A percentile compares a stretch with the other conserved stretches of the same genome.
Conservation (phyloP, 495 filamentous ascomycete genomes). For the Hypoxylon perforatum region DNA sequence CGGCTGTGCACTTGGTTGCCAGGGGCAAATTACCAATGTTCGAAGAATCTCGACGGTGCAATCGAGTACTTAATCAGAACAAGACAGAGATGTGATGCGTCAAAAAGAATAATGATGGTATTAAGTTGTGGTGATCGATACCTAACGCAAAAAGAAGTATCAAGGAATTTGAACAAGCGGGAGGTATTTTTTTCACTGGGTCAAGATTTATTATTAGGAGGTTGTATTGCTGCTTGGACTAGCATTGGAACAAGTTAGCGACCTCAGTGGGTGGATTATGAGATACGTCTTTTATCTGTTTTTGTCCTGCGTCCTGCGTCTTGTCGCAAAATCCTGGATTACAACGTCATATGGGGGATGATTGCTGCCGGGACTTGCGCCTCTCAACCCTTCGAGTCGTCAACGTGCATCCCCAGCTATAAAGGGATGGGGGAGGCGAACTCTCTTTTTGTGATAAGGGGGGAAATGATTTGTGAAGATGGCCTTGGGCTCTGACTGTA, state of each 20-base stretch:
- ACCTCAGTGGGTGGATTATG: constrained; percentile 4
- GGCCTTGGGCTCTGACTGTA: background rate
- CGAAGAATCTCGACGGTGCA: constrained; percentile 6
- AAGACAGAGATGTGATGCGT: constrained; percentile 1
- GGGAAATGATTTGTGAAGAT: background rate
- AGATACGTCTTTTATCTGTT: constrained; percentile 7
- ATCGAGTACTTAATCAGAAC: background rate
- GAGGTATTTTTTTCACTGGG: constrained; percentile 18
- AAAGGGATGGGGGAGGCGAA: constrained; percentile 4
- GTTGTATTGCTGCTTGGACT: background rate
- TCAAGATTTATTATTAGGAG: constrained; percentile 28
- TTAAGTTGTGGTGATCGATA: constrained; percentile 15
- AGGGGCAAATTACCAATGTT: constrained; percentile 17
- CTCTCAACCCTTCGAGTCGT: constrained; percentile 13
- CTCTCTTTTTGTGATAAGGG: background rate
- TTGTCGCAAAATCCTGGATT: constrained; percentile 29
- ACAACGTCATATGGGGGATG: constrained; percentile 31
- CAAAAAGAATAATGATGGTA: constrained; percentile 11
- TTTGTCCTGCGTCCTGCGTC: constrained; percentile 4
- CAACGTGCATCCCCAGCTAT: constrained; percentile 21
- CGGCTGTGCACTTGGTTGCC: background rate
- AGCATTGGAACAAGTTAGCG: background rate
- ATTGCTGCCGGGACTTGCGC: constrained; percentile 19
- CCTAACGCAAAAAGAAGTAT: constrained; percentile 1
- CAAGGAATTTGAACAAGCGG: background rate